Evolutionary conservation across 768 basidiomycete genomes (phyloP).

Genomic region (Leccinum olivaceopallidum): DNA sequence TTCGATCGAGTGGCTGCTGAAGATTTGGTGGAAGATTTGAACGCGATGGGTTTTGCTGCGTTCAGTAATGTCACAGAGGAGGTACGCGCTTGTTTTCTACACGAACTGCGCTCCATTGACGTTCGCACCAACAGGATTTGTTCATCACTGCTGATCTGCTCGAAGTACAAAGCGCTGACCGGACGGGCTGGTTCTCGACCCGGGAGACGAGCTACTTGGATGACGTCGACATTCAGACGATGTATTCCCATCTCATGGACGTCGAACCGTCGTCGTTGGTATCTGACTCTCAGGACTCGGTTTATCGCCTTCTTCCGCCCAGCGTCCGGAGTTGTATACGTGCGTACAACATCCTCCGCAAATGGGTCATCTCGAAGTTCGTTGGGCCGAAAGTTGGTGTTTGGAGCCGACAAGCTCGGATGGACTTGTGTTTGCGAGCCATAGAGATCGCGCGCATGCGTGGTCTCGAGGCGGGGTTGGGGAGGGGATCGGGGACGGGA

Average conservation of each 20-base stretch:
- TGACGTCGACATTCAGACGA: conserved; percentile 73
- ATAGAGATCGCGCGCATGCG: conserved; percentile 74
- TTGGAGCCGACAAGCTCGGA: conserved; percentile 62
- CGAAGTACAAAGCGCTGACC: conserved; percentile 78
- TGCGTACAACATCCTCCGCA: conserved; percentile 73
- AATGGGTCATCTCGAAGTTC: conserved; percentile 75
- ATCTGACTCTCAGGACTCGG: conserved; percentile 66
- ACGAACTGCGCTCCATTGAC: conserved; percentile 10
- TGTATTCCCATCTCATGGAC: conserved; percentile 72
- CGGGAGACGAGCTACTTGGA: conserved; percentile 60
- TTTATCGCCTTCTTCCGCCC: conserved; percentile 76
- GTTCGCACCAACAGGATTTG: conserved; percentile 54
- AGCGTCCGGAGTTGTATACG: conserved; percentile 75
- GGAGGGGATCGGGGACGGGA: background rate
- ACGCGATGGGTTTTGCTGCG: conserved; percentile 73
- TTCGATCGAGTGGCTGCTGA: conserved; percentile 64
- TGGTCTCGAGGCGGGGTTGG: conserved; percentile 42
- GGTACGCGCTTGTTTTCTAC: conserved; percentile 38
- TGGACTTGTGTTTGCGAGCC: conserved; percentile 70
- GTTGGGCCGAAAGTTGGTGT: conserved; percentile 64
- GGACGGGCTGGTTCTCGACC: conserved; percentile 71
- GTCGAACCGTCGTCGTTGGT: conserved; percentile 73
- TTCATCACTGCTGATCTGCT: conserved; percentile 76
- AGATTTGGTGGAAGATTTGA: conserved; percentile 75
- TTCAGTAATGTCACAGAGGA: conserved; percentile 79